Base-by-base conservation (phyloP, 2,329 filamentous ascomycete species). In the Orbilia ellipsospora region DNA sequence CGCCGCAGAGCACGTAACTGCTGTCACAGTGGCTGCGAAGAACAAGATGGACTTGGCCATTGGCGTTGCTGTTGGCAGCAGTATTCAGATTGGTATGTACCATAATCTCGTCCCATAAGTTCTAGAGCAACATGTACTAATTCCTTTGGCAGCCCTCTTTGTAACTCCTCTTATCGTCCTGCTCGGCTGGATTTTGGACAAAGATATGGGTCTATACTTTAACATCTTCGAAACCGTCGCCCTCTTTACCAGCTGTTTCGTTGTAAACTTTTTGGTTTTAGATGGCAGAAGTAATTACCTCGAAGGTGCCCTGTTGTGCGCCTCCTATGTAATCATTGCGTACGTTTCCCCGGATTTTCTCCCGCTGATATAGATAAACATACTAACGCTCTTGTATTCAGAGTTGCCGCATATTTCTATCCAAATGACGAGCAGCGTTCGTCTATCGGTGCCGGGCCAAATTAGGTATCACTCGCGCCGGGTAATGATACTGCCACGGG, bases 191-290 rank as follows among this genome's bases (percentile, higher is more conserved):
- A 86, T 86, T 74, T 86, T 91, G 81, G 83, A 85, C 75, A 87
- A 87, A 73, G 85, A 89, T n/a, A 91, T 92, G 89, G 87, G 90
- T 28, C 86, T 96, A 40, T 93, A 94, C 84, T 96, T 96, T 82
- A 92, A 92, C 74, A 86, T 93, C 57, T 96, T 96, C 82, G 92
- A 96, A 86, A 96, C 92, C 0, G 91, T 95, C 20, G 92, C 90
- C 68, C 87, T 96, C 80, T 96, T 96, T 82, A 88, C 94, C 61
- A 91, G 89, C 61, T 90, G 93, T 6, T 89, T 96, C 78, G 93
- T 96, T 77, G 92, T 94, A 82, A 95, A 94, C 83, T 96, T 95
- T 81, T 83, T 96, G 73, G 92, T 96, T 57, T 85, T 94, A 75
- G 93, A 96, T 80, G 92, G 92, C 10, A 87, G 93, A 81, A 93